Evolutionary conservation across 352 stramenopile genomes (phyloP), one percentile per base, ranked within the genome.

Genomic region (Phytophthora ramorum): DNA sequence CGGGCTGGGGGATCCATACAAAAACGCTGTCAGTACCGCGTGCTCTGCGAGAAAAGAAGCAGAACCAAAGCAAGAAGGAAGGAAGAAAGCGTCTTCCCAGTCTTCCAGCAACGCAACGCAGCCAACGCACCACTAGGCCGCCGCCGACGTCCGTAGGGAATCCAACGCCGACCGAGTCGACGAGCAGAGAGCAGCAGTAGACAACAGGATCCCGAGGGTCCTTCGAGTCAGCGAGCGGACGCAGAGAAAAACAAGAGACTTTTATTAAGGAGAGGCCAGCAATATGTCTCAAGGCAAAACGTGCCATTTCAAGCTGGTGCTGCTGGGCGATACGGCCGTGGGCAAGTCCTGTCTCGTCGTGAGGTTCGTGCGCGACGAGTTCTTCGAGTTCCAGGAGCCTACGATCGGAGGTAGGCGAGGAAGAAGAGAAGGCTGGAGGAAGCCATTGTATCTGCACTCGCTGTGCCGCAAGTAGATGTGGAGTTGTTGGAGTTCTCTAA

Each of bases 341-440:
- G 98, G 98, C 48, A 99, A 99, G 75, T 99, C 98, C 4, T 99
- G 97, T 87, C 86, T 99, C 7, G 98, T 99, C 50, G 97, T 99
- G 57, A 87, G 98, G 57, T 99, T 99, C 72, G 98, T 99, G 22
- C 83, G 97, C 60, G 97, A 99, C 80, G 97, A 99, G 76, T 99
- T 99, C 81, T 99, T 99, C 73, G 97, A 99, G 83, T 99, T 99
- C 75, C 97, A 99, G 75, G 96, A 99, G 79, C 93, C 96, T 24
- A 99, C 97, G 38, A 99, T 99, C 70, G 92, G 91, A 83, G 91
- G 89, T 97, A 75, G 16, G 28, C 16, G 20, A 53, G 24, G 28
- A 38, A 45, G 47, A 47, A 47, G 38, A 8, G 19, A n/a, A n/a
- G n/a, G n/a, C n/a, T 26, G n/a, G 10, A 14, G 1, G 16, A 41